A percentile compares a stretch with the other conserved stretches of the same genome.
Conservation (phyloP, 495 filamentous ascomycete genomes). For the Penicillium silybi region DNA sequence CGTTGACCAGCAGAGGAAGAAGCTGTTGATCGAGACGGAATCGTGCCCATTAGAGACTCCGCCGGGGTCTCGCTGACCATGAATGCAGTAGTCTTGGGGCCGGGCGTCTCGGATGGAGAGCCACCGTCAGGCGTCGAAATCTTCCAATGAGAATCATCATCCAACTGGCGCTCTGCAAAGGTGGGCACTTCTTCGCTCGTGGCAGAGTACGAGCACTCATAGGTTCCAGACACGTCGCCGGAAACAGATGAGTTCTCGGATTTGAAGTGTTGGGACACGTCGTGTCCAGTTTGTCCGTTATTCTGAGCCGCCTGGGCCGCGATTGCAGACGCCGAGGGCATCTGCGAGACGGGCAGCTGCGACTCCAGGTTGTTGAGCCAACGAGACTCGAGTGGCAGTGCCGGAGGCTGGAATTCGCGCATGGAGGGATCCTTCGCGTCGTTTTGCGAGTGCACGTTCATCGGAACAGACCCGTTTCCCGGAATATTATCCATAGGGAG, state of each 20-base stretch:
- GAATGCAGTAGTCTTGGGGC: slow-evolving; percentile 32
- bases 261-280: slow-evolving; percentile 34
- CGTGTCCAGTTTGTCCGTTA: slow-evolving; percentile 20
- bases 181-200: slow-evolving; percentile 32
- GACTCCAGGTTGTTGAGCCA: slow-evolving; percentile 38
- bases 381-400: slow-evolving; percentile 36
- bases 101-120: slow-evolving; percentile 18
- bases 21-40: slow-evolving; percentile 26
- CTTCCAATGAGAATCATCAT: slow-evolving; percentile 34
- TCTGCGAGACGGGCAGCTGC: slow-evolving; percentile 32
- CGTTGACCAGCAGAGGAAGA: slow-evolving; percentile 27
- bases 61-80: slow-evolving; percentile 38
- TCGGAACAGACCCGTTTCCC: slow-evolving; percentile 17
- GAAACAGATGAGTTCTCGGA: slow-evolving; percentile 41
- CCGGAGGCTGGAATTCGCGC: slow-evolving; percentile 23
- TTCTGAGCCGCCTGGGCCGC: slow-evolving; percentile 14
- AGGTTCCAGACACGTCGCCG: slow-evolving; percentile 32
- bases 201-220: slow-evolving; percentile 37
- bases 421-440: slow-evolving; percentile 21
- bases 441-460: slow-evolving; percentile 24
- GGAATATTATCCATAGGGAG: slow-evolving; percentile 22
- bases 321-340: slow-evolving; percentile 21
- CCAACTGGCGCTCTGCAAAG: slow-evolving; percentile 30
- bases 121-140: slow-evolving; percentile 22
- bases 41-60: slow-evolving; percentile 28